phyloP scores from a whole-genome alignment of 2,329 filamentous ascomycete genomes.

The Aspergillus texensis region DNA sequence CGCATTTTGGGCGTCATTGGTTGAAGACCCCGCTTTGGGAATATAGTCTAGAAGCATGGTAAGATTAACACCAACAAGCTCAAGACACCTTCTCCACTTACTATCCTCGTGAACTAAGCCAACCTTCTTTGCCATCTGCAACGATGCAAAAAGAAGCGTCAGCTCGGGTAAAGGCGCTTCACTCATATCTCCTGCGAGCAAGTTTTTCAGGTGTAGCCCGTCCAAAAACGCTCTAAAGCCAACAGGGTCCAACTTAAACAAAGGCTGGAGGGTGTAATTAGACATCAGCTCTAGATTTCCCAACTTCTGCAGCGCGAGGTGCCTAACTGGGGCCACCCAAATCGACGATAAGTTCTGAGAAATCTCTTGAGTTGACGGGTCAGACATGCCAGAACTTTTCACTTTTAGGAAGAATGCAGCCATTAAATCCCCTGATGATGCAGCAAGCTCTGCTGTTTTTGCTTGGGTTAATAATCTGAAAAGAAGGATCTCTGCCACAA shows the following conservation, averaged over 20 bases:
- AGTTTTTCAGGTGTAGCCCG: conserved; percentile 56
- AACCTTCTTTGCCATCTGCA: conserved; percentile 71
- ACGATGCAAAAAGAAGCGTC: conserved; percentile 65
- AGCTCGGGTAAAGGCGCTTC: conserved; percentile 57
- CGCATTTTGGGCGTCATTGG: conserved; percentile 16
- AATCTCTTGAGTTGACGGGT: conserved; percentile 6
- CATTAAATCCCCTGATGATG: conserved; percentile 32
- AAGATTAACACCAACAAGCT: conserved; percentile 11
- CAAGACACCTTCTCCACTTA: conserved; percentile 33
- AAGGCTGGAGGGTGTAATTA: conserved; percentile 38
- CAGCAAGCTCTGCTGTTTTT: conserved; percentile 32
- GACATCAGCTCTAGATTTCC: conserved; percentile 39
- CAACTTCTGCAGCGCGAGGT: conserved; percentile 40
- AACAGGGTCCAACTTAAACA: conserved; percentile 36
- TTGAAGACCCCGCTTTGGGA: conserved; percentile 22
- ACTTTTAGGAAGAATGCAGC: conserved; percentile 34
- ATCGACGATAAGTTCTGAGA: conserved; percentile 25
- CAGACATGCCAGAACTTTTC: conserved; percentile 15
- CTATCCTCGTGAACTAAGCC: conserved; percentile 71
- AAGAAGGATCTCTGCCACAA: conserved; percentile 35
- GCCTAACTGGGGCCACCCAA: conserved; percentile 42
- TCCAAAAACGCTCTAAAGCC: conserved; percentile 56
- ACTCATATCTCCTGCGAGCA: conserved; percentile 50
- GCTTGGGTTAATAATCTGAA: conserved; percentile 36
- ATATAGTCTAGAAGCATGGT: conserved; percentile 28